Conservation (phyloP, 2,329 filamentous ascomycete species). For the Bisporella sp. region DNA sequence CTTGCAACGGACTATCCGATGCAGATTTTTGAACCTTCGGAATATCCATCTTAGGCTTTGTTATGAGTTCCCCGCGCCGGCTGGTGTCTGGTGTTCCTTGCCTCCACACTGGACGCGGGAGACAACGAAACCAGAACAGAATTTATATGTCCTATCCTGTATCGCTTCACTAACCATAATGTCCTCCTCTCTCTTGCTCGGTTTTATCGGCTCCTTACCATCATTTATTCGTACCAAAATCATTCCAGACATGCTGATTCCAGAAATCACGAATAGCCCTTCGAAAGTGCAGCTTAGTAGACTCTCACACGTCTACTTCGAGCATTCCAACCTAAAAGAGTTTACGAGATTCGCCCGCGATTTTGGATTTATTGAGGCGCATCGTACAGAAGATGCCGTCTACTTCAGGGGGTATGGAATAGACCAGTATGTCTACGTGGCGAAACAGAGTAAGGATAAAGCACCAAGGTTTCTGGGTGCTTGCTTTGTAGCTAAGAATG, state of each 20-base stretch:
- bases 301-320: constrained; percentile 26
- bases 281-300: constrained; percentile 24
- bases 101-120: too few relatives aligned
- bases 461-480: constrained; percentile 5
- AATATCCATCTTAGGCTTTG: too few relatives aligned
- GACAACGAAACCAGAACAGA: too few relatives aligned
- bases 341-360: constrained; percentile 24
- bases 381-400: constrained; percentile 8
- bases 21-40: too few relatives aligned
- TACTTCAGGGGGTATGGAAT: constrained; percentile 11
- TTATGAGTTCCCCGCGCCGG: too few relatives aligned
- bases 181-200: too few relatives aligned
- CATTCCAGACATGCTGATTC: constrained; percentile 2
- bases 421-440: constrained; percentile 9
- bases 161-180: too few relatives aligned
- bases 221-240: background rate
- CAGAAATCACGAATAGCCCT: constrained; percentile 1
- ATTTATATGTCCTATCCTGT: too few relatives aligned
- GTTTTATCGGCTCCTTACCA: background rate
- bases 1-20: too few relatives aligned
- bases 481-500: constrained; percentile 4
- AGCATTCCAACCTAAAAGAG: constrained; percentile 23
- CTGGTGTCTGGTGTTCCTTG: too few relatives aligned
- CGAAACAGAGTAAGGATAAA: constrained; percentile 1
- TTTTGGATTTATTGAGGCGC: constrained; percentile 26